A percentile compares a stretch with the other conserved stretches of the same genome.
Evolutionary conservation across 768 basidiomycete genomes (phyloP).

Genomic region (Pleurotus platypus): DNA sequence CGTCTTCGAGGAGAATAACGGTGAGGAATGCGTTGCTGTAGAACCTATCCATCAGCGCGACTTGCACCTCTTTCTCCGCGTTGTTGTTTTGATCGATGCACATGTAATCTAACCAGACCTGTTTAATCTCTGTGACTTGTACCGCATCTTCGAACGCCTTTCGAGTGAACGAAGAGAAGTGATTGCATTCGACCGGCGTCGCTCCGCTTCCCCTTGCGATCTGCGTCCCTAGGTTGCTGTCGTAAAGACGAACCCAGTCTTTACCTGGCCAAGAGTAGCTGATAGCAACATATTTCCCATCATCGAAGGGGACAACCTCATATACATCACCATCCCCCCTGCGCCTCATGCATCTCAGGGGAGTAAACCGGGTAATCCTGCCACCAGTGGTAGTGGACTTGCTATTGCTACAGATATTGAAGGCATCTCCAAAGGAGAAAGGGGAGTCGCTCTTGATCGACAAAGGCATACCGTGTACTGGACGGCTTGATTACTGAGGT

Average conservation of each 20-base stretch:
- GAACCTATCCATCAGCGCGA: constrained; percentile 5
- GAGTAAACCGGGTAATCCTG: not conserved
- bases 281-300: not conserved
- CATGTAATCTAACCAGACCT: constrained; percentile 1
- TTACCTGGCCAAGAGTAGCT: constrained; percentile 5
- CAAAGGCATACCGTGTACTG: too few species aligned
- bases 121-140: not conserved
- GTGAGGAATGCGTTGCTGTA: not conserved
- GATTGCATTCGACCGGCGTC: not conserved
- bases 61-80: not conserved
- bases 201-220: not conserved
- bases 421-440: too few species aligned
- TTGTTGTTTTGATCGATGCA: constrained; percentile 1
- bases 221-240: not conserved
- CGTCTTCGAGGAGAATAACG: constrained; percentile 2
- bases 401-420: too few species aligned
- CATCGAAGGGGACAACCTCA: not conserved
- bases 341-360: not conserved
- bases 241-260: constrained; percentile 3
- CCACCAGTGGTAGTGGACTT: too few species aligned
- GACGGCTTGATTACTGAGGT: too few species aligned
- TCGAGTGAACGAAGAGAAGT: not conserved
- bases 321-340: not conserved
- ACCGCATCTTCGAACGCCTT: not conserved
- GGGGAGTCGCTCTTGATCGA: too few species aligned